Evolutionary conservation across 1,284 basidiomycete species (phyloP), one percentile per base, ranked within the genome.

Genomic region (Mrakiaceae sp.): DNA sequence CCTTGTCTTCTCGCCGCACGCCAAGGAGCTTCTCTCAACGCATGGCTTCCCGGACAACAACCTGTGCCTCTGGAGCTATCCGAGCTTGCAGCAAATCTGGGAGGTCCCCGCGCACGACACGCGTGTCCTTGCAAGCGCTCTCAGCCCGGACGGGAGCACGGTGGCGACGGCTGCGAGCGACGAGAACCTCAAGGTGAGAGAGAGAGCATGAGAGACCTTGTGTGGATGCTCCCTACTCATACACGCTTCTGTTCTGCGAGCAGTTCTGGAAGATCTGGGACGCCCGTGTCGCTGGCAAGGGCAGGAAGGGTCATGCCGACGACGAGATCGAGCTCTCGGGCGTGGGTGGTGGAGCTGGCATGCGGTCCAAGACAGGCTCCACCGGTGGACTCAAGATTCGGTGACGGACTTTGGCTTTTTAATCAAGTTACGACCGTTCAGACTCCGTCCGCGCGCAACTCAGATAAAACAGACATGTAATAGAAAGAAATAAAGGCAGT

Each of bases 51-150:
- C 93, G 1, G 84, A 85, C 56, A 79, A 81, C 72, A 76, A 78
- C 64, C 71, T 81, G 60, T 74, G 74, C 9, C 70, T 81, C 7
- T 80, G 79, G 77, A 70, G 74, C 3, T 81, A 78, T 64, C 78
- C 78, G 7, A 81, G 81, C 16, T 78, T 93, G 74, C 82, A 86
- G 57, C 82, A 87, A 64, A 82, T 95, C 4, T 87, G 87, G 43
- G 92, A 96, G 75, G 90, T 96, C 64, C 90, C 94, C 66, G 92
- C 93, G 3, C 94, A 97, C 72, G 92, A 96, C 72, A 85, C 87
- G 40, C 80, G 94, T 1, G 88, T 97, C 59, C 77, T 97, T 52
- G 91, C 88, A 73, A 88, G 87, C 61, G 83, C 86, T n/a, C 74
- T 95, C 7, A 84, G 86, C 60, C 94, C 93, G 2, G 87, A 86